Evolutionary conservation across 2,329 filamentous ascomycete genomes (phyloP), one percentile per base, ranked within the genome.

Genomic region (Venturiaceae sp.): DNA sequence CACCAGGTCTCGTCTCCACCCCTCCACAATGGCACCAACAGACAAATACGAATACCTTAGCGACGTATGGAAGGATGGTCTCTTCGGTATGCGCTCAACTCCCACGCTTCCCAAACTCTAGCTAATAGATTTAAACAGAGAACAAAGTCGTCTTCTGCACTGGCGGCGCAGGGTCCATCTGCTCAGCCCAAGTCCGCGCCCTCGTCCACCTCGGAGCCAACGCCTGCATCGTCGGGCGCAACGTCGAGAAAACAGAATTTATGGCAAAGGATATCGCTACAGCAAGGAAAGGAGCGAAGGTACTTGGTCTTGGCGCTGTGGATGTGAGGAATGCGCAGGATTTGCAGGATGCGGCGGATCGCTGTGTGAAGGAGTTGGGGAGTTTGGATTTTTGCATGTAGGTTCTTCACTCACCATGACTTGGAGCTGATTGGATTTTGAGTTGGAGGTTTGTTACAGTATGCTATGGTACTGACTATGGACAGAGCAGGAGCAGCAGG

Each of bases 101-200:
- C 14, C 23, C 14, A 30, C 28, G 3, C 7, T 21, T 57, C 33
- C 36, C 6, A 47, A 9, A 9, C 32, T 21, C 13, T n/a, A 28
- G n/a, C 23, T 34, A 13, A 50, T n/a, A 30, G 11, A 1, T 13
- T 21, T 33, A 30, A 33, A 13, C 66, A 95, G 90, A 86, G 62
- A 85, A 86, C 69, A 92, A 94, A 67, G 92, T 97, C 47, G 83
- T 92, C 64, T 96, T 97, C 74, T 95, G 95, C 68, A 99, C 94
- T 3, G 94, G 94, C 60, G 94, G 94, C 56, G 91, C 91, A 5
- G 92, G 94, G 58, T 87, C 88, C 28, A 97, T 99, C 68, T 96
- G 94, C 77, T 94, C 88, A 66, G 91, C 89, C 58, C 94, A 97
- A 76, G 94, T 95, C 33, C 83, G 91, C 63, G 94, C 94, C 3